phyloP scores from a whole-genome alignment of 768 basidiomycete genomes.

The Lentinula edodes region DNA sequence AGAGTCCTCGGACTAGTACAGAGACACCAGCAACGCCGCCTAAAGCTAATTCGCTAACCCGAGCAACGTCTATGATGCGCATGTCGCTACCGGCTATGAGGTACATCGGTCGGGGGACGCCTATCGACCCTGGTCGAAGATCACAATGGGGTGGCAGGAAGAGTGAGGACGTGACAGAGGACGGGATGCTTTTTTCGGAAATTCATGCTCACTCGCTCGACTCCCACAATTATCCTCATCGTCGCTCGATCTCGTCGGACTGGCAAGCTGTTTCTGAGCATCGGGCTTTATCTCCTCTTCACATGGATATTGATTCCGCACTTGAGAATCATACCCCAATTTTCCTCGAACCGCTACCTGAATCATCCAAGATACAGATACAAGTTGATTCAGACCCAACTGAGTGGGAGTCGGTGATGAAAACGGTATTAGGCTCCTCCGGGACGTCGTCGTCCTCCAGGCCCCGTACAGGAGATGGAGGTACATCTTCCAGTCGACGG shows the following conservation, averaged over 20 bases:
- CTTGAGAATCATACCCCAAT: background rate
- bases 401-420: conserved; percentile 5
- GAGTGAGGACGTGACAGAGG: conserved; percentile 25
- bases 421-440: conserved; percentile 1
- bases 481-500: background rate
- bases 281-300: conserved; percentile 2
- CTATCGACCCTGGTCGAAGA: conserved; percentile 36
- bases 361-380: conserved; percentile 4
- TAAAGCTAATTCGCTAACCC: conserved; percentile 4
- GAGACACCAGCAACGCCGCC: conserved; percentile 7
- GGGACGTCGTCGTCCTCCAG: background rate
- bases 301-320: conserved; percentile 4
- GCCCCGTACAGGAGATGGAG: background rate
- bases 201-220: background rate
- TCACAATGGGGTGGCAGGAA: conserved; percentile 42
- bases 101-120: conserved; percentile 45
- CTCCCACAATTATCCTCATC: background rate
- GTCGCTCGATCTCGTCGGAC: background rate
- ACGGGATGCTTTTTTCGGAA: conserved; percentile 36
- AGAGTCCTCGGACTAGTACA: conserved; percentile 15
- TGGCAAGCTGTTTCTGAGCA: background rate
- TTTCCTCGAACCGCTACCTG: conserved; percentile 1
- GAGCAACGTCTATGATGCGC: conserved; percentile 22
- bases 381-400: conserved; percentile 3
- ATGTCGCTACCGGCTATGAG: conserved; percentile 40